Evolutionary conservation across 495 filamentous ascomycete genomes (phyloP).

Genomic region (Penicillium egyptiacum): DNA sequence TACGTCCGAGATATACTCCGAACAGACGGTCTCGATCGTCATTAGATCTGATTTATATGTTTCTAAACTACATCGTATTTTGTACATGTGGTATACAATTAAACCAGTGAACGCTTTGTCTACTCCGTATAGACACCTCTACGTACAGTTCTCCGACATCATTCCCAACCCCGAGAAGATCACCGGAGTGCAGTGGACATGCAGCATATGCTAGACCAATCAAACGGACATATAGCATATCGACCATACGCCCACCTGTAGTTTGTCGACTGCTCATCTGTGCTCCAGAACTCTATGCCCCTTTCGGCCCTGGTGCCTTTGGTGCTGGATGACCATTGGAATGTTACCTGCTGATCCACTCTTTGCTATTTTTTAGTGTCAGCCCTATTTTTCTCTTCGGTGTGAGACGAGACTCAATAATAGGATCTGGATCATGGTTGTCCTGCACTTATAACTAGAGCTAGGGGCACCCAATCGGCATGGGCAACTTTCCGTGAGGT

Average conservation of each 20-base stretch:
- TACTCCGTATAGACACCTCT: not conserved
- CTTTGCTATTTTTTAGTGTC: not conserved
- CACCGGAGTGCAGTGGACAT: conserved; percentile 2
- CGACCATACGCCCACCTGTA: not conserved
- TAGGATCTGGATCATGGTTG: not conserved
- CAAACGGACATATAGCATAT: conserved; percentile 3
- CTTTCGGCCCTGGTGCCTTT: not conserved
- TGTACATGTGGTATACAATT: not conserved
- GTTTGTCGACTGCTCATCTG: conserved; percentile 1
- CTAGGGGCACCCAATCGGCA: not conserved
- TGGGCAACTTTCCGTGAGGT: not conserved
- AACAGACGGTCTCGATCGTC: not conserved
- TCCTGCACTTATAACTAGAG: conserved; percentile 5
- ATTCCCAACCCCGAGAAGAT: not conserved
- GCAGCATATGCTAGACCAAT: conserved; percentile 12
- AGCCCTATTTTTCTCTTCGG: not conserved
- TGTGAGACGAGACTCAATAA: not conserved
- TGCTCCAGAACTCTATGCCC: not conserved
- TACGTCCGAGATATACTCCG: not conserved
- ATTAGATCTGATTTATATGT: not conserved
- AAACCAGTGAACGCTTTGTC: not conserved
- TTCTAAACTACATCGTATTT: not conserved
- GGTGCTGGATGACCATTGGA: conserved; percentile 5
- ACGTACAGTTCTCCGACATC: not conserved
- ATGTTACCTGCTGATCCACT: conserved; percentile 10